phyloP scores from a whole-genome alignment of 169 alveolate species.

The Babesia caballi region DNA sequence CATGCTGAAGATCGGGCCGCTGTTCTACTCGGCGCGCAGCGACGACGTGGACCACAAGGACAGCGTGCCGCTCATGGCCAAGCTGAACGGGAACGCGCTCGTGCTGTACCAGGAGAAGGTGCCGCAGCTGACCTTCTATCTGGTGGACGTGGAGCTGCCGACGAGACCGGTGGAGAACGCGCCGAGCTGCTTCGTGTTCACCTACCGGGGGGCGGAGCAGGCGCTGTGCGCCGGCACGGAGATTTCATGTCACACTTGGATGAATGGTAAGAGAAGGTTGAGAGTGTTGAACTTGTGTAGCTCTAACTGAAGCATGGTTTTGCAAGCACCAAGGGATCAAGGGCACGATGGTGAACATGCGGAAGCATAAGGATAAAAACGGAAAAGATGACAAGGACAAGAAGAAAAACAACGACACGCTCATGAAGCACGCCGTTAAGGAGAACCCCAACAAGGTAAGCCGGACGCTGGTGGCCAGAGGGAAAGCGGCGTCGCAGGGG shows the following conservation, averaged over 20 bases:
- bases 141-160: conserved; percentile 56
- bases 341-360: conserved; percentile 34
- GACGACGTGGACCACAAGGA: conserved; percentile 44
- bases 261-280: conserved; percentile 36
- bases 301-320: conserved; percentile 63
- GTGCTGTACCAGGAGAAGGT: conserved; percentile 42
- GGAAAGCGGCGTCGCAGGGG: conserved; percentile 9
- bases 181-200: conserved; percentile 54
- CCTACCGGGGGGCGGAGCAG: conserved; percentile 54
- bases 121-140: conserved; percentile 46
- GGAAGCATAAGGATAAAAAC: neutral
- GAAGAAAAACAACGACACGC: neutral
- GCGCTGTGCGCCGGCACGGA: conserved; percentile 56
- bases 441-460: conserved; percentile 22
- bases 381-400: neutral
- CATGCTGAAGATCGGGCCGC: conserved; percentile 58
- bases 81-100: conserved; percentile 51
- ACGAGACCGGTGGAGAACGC: conserved; percentile 53
- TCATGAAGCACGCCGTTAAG: conserved; percentile 53
- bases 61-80: conserved; percentile 56
- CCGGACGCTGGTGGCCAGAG: neutral
- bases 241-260: conserved; percentile 56
- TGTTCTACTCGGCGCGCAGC: conserved; percentile 34
- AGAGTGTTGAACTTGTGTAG: neutral
- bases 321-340: conserved; percentile 52